Evolutionary conservation across 73 alveolate genomes (phyloP).

Genomic region (Urostyla sp.): DNA sequence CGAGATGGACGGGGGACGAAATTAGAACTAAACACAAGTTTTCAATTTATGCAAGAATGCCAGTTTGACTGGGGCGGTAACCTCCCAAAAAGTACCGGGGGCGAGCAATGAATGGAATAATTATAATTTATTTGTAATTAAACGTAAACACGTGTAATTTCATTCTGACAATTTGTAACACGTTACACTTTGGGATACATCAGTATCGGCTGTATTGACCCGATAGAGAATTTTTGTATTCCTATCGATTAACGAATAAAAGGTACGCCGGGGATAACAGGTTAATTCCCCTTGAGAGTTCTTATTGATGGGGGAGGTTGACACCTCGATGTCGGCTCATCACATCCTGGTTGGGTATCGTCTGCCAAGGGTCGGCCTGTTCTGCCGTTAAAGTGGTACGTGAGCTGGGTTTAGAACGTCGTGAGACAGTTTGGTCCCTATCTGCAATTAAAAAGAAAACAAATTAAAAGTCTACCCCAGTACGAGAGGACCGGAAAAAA

Average conservation of each 20-base stretch:
- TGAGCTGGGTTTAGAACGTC: conserved; percentile 19
- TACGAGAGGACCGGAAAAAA: conserved; percentile 68
- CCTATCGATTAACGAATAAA: conserved; percentile 56
- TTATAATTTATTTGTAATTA: not conserved
- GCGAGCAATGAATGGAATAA: conserved; percentile 11
- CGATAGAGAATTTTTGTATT: conserved; percentile 2
- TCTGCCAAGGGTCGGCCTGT: not conserved
- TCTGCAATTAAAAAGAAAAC: not conserved
- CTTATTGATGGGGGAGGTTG: conserved; percentile 15
- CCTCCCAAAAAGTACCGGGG: conserved; percentile 72
- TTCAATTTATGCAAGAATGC: conserved; percentile 8
- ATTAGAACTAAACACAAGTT: not conserved
- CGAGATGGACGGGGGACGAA: no score
- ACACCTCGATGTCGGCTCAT: conserved; percentile 49
- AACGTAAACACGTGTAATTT: not conserved
- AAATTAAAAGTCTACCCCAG: not conserved
- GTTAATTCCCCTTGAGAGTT: conserved; percentile 19
- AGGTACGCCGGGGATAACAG: conserved; percentile 55
- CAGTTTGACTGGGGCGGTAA: conserved; percentile 72
- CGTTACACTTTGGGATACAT: conserved; percentile 29
- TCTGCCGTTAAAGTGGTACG: conserved; percentile 5
- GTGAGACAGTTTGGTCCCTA: conserved; percentile 20
- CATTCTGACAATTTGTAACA: conserved; percentile 18
- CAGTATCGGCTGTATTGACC: conserved; percentile 37
- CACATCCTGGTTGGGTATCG: conserved; percentile 19